Evolutionary conservation across 108 stramenopile species (phyloP).

Genomic region (Fistulifera solaris): DNA sequence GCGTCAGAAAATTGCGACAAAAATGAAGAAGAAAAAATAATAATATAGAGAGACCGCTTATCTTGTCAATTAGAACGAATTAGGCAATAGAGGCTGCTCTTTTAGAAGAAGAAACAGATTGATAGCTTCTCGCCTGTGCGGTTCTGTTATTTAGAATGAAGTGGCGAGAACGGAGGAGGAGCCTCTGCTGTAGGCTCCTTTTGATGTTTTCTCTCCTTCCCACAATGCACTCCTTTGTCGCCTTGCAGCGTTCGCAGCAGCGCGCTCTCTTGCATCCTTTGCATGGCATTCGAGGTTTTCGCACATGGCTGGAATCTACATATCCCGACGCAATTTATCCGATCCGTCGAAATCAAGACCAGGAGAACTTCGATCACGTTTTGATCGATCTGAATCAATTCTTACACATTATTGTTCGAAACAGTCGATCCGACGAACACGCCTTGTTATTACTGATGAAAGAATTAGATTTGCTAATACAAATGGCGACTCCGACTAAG

Average conservation of each 20-base stretch:
- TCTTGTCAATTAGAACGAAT: no score
- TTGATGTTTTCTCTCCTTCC: no score
- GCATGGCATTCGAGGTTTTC: constrained; percentile 72
- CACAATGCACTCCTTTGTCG: no score
- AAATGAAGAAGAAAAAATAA: no score
- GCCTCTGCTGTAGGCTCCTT: no score
- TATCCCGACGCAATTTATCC: constrained; percentile 55
- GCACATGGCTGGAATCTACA: constrained; percentile 63
- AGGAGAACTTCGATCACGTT: constrained; percentile 75
- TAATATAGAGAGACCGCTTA: no score
- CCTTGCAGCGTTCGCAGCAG: not conserved
- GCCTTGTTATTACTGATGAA: constrained; percentile 44
- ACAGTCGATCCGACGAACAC: constrained; percentile 32
- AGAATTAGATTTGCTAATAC: constrained; percentile 47
- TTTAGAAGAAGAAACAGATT: no score
- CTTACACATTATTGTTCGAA: constrained; percentile 52
- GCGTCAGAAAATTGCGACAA: no score
- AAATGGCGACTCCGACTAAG: constrained; percentile 51
- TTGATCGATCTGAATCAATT: constrained; percentile 84
- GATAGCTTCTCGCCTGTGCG: no score
- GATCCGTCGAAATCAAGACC: constrained; percentile 17
- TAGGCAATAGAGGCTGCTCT: no score
- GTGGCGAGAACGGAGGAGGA: no score
- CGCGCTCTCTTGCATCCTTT: constrained; percentile 17
- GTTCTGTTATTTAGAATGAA: no score